Evolutionary conservation across 2,329 filamentous ascomycete genomes (phyloP).

Genomic region (Chrysoporthe puriensis): DNA sequence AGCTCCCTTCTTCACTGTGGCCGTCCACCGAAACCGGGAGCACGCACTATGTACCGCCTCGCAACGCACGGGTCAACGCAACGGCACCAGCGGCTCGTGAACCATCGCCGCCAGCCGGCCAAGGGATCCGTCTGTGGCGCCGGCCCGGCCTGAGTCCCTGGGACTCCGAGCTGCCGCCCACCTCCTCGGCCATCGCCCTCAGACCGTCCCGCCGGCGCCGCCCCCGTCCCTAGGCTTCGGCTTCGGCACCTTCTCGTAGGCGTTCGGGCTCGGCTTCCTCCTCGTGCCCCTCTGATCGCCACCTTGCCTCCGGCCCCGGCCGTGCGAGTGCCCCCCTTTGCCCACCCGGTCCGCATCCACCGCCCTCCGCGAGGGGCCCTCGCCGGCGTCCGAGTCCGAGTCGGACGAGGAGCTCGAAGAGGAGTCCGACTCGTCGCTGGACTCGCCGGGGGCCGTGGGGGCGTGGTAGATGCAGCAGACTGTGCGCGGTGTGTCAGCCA

Average conservation of each 20-base stretch:
- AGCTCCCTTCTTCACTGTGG: neutral
- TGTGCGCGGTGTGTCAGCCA: conserved; percentile 40
- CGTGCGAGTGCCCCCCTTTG: conserved; percentile 20
- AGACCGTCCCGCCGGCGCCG: conserved; percentile 18
- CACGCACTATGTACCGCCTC: neutral
- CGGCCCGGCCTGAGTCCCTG: neutral
- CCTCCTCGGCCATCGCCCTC: neutral
- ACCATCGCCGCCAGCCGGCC: neutral
- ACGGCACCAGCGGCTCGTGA: neutral
- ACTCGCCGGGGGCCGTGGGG: conserved; percentile 79
- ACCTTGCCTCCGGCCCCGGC: conserved; percentile 17
- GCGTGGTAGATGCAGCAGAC: conserved; percentile 99
- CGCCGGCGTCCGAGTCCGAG: conserved; percentile 41
- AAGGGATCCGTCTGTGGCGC: neutral
- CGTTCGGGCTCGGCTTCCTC: conserved; percentile 30
- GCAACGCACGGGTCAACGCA: neutral
- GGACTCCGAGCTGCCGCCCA: neutral
- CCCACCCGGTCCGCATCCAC: conserved; percentile 18
- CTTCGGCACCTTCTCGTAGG: conserved; percentile 29
- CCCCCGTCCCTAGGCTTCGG: conserved; percentile 25
- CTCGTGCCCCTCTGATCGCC: conserved; percentile 11
- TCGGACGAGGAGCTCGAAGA: conserved; percentile 56
- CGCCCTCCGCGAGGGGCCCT: conserved; percentile 45
- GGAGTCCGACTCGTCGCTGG: conserved; percentile 68
- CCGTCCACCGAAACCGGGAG: neutral